These are phyloP conservation scores for Pelagophyceae sp. DNA, from an alignment of 352 stramenopile genomes.

Conservation along the genomic window DNA sequence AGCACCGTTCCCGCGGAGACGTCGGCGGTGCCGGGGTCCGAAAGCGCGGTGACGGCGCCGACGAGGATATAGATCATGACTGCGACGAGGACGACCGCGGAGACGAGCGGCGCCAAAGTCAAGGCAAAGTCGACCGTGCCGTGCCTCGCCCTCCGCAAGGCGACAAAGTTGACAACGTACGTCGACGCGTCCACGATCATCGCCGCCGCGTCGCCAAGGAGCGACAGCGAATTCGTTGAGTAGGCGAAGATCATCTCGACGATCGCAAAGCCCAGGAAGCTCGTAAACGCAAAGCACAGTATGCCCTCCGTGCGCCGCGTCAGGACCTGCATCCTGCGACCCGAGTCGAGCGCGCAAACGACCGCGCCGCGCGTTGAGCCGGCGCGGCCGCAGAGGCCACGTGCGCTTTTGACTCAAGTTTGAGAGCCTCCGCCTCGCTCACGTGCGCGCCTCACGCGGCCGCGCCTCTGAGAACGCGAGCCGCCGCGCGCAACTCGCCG, in stretches of 20 bases:
- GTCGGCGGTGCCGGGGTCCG: neutral
- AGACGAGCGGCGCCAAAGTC: neutral
- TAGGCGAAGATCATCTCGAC: no score
- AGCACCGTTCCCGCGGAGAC: neutral
- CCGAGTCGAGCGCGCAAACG: no score
- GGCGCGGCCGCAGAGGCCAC: no score
- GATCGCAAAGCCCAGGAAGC: neutral
- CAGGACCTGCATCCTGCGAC: no score
- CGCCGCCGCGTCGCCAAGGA: neutral
- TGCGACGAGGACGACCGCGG: neutral
- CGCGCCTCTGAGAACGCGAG: no score
- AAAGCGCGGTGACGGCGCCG: neutral
- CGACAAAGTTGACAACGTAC: neutral
- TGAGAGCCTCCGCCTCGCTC: no score
- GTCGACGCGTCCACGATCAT: neutral
- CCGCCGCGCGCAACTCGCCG: no score
- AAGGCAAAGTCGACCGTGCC: neutral
- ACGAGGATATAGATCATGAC: constrained; percentile 7
- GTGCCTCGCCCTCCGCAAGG: neutral
- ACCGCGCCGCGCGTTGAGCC: no score
- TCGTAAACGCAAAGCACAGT: neutral
- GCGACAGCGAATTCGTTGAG: neutral
- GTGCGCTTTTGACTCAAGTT: no score
- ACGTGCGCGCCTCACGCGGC: no score
- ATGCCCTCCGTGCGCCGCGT: neutral